phyloP scores from a whole-genome alignment of 495 filamentous ascomycete species.

The Aspergillus cristatus region DNA sequence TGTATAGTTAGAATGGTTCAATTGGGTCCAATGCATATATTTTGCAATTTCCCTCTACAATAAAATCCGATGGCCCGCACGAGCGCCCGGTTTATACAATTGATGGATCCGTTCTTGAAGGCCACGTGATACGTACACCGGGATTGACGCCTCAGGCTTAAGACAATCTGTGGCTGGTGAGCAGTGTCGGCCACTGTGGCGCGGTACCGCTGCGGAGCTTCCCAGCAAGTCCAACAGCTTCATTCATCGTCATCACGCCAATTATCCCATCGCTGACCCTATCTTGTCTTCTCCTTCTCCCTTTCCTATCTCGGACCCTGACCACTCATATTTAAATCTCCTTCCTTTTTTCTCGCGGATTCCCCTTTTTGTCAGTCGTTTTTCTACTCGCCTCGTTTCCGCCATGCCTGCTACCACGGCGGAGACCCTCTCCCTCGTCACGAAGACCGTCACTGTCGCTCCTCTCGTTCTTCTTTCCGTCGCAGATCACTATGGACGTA shows the following conservation, averaged over 20 bases:
- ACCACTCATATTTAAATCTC: too few species aligned
- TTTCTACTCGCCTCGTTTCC: constrained; percentile 11
- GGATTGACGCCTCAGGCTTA: not conserved
- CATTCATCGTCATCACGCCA: constrained; percentile 1
- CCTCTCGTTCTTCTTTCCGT: constrained; percentile 95
- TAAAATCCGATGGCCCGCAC: too few species aligned
- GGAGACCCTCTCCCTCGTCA: constrained; percentile 86
- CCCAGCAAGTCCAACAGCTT: constrained; percentile 1
- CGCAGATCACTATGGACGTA: constrained; percentile 96
- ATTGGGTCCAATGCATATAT: too few species aligned
- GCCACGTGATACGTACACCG: not conserved
- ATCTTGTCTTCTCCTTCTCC: not conserved
- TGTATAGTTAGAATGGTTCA: too few species aligned
- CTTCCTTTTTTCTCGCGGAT: not conserved
- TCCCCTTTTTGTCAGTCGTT: constrained; percentile 2
- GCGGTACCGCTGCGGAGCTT: not conserved
- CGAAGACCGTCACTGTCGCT: constrained; percentile 89
- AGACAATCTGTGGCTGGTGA: not conserved
- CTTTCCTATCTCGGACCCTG: not conserved
- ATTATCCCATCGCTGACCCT: not conserved
- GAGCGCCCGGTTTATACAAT: too few species aligned
- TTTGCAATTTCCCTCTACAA: too few species aligned
- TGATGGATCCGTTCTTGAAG: too few species aligned
- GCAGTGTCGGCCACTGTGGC: not conserved
- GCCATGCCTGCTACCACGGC: constrained; percentile 90